Evolutionary conservation across 2,329 filamentous ascomycete species (phyloP), one percentile per base, ranked within the genome.

Genomic region (Venturia asperata): DNA sequence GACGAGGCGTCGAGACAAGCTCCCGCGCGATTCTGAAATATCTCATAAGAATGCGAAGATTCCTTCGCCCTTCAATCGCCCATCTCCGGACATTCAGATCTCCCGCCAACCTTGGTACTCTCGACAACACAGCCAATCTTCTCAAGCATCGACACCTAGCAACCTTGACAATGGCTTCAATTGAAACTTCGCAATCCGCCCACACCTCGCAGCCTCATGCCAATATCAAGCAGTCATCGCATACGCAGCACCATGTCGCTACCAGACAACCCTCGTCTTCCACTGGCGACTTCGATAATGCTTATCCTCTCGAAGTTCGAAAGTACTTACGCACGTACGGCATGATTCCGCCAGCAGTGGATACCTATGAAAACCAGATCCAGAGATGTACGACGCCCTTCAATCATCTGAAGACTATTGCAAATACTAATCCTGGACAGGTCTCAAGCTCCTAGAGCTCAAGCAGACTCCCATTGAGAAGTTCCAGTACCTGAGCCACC

Each of bases 401-500:
- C 61, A 56, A 34, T 64, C 2, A 13, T 37, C 27, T 30, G 6
- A 7, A 24, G 17, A 37, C 15, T n/a, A 21, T 15, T 34, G 13
- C 30, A 63, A 39, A 42, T 41, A 24, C 61, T 63, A 34, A 63
- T 27, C 2, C 37, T 10, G 56, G 19, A 13, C 45, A 77, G 88
- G 87, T 73, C 85, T 92, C 79, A 86, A 86, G 76, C 87, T 92
- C 79, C 87, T 93, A 71, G 82, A 86, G 66, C 83, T 83, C 67
- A 86, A 89, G 68, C 78, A 83, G 68, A 90, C 88, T 60, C 79
- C 81, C 69, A 86, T 94, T 72, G 90, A 93, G 82, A 91, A 90
- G 80, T 93, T 92, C 77, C 83, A 92, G 65, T 94, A 93, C 78
- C 82, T 94, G 75, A 90, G 88, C 56, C 82, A 84, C 69, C 78